phyloP scores from a whole-genome alignment of 371 early-diverging fungal genomes.

The Syncephalastrum contaminatum region DNA sequence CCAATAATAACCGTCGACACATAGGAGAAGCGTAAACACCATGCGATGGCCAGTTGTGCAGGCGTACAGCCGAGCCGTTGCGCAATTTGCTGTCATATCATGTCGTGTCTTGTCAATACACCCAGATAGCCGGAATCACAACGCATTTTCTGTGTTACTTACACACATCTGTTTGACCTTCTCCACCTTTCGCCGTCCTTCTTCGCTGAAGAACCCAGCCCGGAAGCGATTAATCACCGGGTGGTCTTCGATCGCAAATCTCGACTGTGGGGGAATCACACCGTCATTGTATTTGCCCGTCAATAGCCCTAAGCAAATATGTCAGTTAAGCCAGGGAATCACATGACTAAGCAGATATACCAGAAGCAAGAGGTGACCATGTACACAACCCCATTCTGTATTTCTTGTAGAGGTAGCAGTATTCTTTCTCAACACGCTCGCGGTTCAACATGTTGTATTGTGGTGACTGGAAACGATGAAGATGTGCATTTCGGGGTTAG shows the following conservation, averaged over 20 bases:
- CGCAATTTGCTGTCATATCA: conserved; percentile 53
- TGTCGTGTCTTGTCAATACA: no score
- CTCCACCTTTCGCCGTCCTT: conserved; percentile 55
- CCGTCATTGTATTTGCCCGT: conserved; percentile 81
- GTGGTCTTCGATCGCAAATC: conserved; percentile 67
- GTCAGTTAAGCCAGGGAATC: background rate
- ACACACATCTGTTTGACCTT: conserved; percentile 52
- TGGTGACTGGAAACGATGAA: conserved; percentile 63
- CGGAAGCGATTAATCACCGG: conserved; percentile 64
- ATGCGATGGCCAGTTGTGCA: conserved; percentile 80
- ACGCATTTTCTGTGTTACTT: conserved; percentile 16
- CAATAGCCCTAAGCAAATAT: conserved; percentile 36
- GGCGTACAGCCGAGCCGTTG: conserved; percentile 64
- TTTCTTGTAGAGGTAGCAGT: conserved; percentile 68
- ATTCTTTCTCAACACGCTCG: conserved; percentile 79
- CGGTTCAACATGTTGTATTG: conserved; percentile 89
- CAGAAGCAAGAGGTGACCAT: conserved; percentile 83
- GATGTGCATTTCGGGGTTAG: background rate
- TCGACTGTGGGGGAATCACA: conserved; percentile 65
- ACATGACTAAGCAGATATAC: conserved; percentile 21
- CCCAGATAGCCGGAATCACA: background rate
- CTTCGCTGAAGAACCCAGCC: conserved; percentile 59
- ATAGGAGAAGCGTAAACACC: conserved; percentile 70
- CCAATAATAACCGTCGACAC: conserved; percentile 68
- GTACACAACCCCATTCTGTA: conserved; percentile 74